A percentile compares a stretch with the other conserved stretches of the same genome.
Evolutionary conservation across 2,329 filamentous ascomycete species (phyloP).

Genomic region (Chaetothyriales sp.): DNA sequence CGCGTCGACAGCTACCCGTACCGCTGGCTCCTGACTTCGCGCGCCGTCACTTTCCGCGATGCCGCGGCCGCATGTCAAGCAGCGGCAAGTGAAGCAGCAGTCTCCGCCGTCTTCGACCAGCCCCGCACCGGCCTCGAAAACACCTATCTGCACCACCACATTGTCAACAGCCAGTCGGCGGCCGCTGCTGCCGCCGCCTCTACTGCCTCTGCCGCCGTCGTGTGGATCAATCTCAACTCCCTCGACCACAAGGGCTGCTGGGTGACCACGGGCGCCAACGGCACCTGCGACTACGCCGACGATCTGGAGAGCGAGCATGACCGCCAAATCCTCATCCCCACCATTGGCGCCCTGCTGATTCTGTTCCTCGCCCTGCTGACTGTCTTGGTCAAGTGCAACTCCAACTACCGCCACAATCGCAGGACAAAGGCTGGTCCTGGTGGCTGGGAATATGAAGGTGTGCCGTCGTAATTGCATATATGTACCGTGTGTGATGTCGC

Average conservation of each 20-base stretch:
- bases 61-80: constrained; percentile 36
- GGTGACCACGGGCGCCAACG: constrained; percentile 43
- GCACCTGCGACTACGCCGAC: constrained; percentile 44
- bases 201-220: constrained; percentile 18
- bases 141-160: constrained; percentile 38
- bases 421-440: constrained; percentile 37
- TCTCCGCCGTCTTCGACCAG: constrained; percentile 32
- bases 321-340: constrained; percentile 44
- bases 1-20: constrained; percentile 42
- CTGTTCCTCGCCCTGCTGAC: constrained; percentile 47
- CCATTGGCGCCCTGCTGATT: constrained; percentile 49
- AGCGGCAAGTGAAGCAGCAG: constrained; percentile 21
- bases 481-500: not conserved
- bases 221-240: constrained; percentile 51
- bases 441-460: constrained; percentile 56
- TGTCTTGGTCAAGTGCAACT: constrained; percentile 50
- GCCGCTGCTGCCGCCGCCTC: constrained; percentile 15
- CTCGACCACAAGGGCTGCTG: constrained; percentile 45
- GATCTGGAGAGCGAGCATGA: constrained; percentile 30
- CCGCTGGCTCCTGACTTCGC: constrained; percentile 40
- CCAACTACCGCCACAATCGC: constrained; percentile 42
- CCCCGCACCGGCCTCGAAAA: constrained; percentile 53
- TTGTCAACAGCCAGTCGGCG: constrained; percentile 22
- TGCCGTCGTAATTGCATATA: constrained; percentile 34
- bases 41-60: constrained; percentile 30